Evolutionary conservation across 441 rosid species (phyloP), one percentile per base, ranked within the genome.

Genomic region (Aleurites moluccanus): DNA sequence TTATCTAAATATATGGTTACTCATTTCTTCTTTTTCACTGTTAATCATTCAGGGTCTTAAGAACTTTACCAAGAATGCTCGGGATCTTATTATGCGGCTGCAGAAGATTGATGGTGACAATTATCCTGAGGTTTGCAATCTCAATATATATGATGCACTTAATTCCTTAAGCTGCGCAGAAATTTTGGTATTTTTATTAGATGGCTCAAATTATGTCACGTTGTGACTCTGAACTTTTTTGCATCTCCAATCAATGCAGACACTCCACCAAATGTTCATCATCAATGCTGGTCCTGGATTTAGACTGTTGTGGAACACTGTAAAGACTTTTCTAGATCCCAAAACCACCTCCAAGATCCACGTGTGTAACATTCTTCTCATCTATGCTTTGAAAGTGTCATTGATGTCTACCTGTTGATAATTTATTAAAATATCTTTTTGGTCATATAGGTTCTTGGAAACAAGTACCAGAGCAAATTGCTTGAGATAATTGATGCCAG

Each of bases 211-310:
- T 75, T 67, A 18, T 27, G 16, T 49, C 33, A 23, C 21, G 59
- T 3, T 42, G 6, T 72, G 35, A 10, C 35, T 42, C 21, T 67
- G 44, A 44, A 38, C 60, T 69, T 61, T 65, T 49, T 23, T 61
- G 56, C 21, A 61, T 53, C 61, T 16, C 73, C 71, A 38, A 70
- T 73, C 74, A 69, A 76, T 83, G 84, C 88, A 96, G 99, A 93
- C 98, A 25, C 90, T 96, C 76, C 86, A 86, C 84, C 97, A 95
- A 80, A 94, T 96, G 99, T 94, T 88, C 79, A 96, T 96, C 78
- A 96, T 94, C 85, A 96, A 96, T 81, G 97, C 98, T 52, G 99
- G 99, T 81, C 88, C 97, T 53, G 99, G 99, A 52, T 96, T 96
- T 86, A 87, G 98, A 88, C 86, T 96, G 53, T 73, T 96, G 81